These are phyloP conservation scores for Xerocomellus chrysenteron DNA, from an alignment of 768 basidiomycete species.

Conservation along the genomic window DNA sequence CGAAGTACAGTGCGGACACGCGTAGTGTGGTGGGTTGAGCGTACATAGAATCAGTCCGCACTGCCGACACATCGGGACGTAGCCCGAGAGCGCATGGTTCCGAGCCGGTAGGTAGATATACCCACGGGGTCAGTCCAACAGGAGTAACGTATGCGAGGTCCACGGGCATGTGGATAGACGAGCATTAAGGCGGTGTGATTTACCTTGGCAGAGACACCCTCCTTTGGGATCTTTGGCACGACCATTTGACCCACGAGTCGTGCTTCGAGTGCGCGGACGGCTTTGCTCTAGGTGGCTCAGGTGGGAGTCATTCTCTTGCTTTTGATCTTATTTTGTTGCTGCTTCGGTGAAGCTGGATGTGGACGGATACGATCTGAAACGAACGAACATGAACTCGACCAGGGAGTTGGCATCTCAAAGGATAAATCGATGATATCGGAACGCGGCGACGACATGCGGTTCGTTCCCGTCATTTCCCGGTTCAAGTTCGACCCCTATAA, in stretches of 20 bases:
- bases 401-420: constrained; percentile 10
- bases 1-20: constrained; percentile 54
- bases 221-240: constrained; percentile 53
- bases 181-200: constrained; percentile 3
- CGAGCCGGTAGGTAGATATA: constrained; percentile 41
- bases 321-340: constrained; percentile 23
- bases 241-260: constrained; percentile 39
- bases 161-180: not conserved
- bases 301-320: constrained; percentile 41
- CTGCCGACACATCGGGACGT: constrained; percentile 51
- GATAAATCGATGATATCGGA: not conserved
- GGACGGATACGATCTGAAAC: constrained; percentile 56
- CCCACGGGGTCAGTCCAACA: not conserved
- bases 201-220: constrained; percentile 73
- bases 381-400: constrained; percentile 42
- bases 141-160: not conserved
- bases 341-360: constrained; percentile 15
- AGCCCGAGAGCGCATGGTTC: constrained; percentile 54
- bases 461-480: too few relatives aligned
- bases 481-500: too few relatives aligned
- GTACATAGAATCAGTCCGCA: constrained; percentile 65
- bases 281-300: constrained; percentile 43
- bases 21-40: constrained; percentile 51
- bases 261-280: constrained; percentile 47
- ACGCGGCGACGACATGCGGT: too few relatives aligned